A percentile compares a stretch with the other conserved stretches of the same genome.
phyloP scores from a whole-genome alignment of 345 rosid species.

The Adansonia digitata region DNA sequence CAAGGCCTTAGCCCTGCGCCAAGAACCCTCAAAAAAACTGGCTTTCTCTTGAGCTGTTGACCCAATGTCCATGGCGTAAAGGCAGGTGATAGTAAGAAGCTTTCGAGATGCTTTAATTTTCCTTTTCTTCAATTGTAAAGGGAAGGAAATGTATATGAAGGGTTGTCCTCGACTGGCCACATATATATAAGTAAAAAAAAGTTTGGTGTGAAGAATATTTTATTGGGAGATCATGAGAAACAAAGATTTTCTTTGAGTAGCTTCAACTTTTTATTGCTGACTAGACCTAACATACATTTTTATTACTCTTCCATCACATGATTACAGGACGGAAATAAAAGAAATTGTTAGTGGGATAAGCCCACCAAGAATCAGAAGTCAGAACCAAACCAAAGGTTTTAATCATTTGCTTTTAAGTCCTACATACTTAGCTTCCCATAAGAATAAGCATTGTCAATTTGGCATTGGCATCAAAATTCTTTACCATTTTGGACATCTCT shows the following conservation, averaged over 20 bases:
- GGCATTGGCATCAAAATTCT: not conserved
- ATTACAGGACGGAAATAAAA: not conserved
- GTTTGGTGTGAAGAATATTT: not conserved
- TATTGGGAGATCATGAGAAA: constrained; percentile 22
- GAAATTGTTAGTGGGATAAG: constrained; percentile 21
- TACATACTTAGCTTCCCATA: not conserved
- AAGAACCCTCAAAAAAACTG: constrained; percentile 17
- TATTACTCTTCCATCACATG: not conserved
- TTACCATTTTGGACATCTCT: not conserved
- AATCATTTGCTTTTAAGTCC: constrained; percentile 14
- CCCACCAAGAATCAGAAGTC: constrained; percentile 29
- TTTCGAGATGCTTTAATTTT: not conserved
- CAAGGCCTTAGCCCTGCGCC: constrained; percentile 19
- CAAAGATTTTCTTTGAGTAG: constrained; percentile 27
- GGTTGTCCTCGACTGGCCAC: constrained; percentile 5
- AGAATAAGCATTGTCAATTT: not conserved
- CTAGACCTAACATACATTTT: constrained; percentile 23
- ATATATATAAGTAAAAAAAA: constrained; percentile 46
- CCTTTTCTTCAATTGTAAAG: not conserved
- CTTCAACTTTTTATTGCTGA: constrained; percentile 21
- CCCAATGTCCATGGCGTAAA: constrained; percentile 33
- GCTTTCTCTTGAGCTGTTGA: constrained; percentile 30
- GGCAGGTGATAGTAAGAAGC: not conserved
- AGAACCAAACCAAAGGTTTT: constrained; percentile 20
- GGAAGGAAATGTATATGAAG: not conserved